These are phyloP conservation scores for Halenospora varia DNA, from an alignment of 495 filamentous ascomycete genomes.

Conservation along the genomic window DNA sequence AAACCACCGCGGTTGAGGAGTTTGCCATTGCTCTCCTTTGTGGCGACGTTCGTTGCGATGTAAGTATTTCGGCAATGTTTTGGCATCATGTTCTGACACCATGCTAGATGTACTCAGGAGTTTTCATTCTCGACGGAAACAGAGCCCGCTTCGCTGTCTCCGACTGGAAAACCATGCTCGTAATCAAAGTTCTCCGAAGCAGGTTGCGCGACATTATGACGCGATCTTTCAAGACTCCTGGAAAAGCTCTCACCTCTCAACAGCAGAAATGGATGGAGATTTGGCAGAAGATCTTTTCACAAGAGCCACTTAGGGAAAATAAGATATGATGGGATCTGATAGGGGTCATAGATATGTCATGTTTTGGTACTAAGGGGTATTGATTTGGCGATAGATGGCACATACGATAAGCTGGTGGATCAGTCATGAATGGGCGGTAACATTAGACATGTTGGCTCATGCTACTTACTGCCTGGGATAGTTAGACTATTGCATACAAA, in stretches of 20 bases:
- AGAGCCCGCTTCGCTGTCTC: slow-evolving; percentile 77
- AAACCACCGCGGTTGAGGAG: slow-evolving; percentile 76
- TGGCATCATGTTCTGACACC: slow-evolving; percentile 10
- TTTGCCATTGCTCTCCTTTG: slow-evolving; percentile 80
- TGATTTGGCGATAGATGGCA: too few species aligned
- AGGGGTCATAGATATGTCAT: too few species aligned
- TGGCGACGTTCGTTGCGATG: slow-evolving; percentile 78
- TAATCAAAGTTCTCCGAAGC: slow-evolving; percentile 68
- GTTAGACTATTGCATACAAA: too few species aligned
- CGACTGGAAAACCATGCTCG: slow-evolving; percentile 90
- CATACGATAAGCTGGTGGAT: too few species aligned
- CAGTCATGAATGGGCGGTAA: too few species aligned
- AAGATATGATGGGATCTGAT: too few species aligned
- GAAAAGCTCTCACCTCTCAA: slow-evolving; percentile 60
- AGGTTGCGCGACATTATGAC: slow-evolving; percentile 68
- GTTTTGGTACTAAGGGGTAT: too few species aligned
- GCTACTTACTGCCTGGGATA: too few species aligned
- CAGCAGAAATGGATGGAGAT: slow-evolving; percentile 72
- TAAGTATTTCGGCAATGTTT: too few species aligned
- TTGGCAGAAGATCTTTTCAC: slow-evolving; percentile 50
- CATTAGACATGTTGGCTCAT: too few species aligned
- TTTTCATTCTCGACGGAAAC: slow-evolving; percentile 80
- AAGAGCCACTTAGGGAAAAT: too few species aligned
- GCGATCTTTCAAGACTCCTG: slow-evolving; percentile 64
- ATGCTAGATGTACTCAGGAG: slow-evolving; percentile 71